Evolutionary conservation across 106 monocot species (phyloP).

Genomic region (Platanthera zijinensis): DNA sequence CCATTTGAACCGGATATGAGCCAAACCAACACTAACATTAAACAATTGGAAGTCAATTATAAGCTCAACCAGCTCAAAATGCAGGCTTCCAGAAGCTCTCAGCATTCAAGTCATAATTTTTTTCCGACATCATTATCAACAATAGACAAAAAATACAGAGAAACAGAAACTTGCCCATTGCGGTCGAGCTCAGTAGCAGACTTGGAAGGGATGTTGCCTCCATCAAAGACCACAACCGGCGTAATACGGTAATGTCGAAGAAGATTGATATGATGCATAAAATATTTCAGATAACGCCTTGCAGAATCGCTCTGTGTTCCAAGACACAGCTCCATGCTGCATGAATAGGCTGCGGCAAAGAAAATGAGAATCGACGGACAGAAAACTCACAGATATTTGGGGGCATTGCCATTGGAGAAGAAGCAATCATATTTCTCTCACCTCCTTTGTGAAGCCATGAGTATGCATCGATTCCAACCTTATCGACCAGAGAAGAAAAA

Average conservation of each 20-base stretch:
- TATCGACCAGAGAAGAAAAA: constrained; percentile 5
- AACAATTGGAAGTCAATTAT: too few relatives aligned
- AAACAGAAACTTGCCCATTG: constrained; percentile 24
- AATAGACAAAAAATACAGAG: neutral
- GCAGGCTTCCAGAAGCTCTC: too few relatives aligned
- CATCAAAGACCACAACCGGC: constrained; percentile 82
- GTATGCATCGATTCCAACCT: constrained; percentile 92
- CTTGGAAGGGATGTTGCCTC: constrained; percentile 61
- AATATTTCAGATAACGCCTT: constrained; percentile 59
- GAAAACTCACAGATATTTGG: neutral
- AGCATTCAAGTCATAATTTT: neutral
- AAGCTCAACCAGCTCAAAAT: too few relatives aligned
- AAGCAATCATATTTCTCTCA: constrained; percentile 9
- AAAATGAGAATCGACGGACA: neutral
- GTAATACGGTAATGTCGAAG: constrained; percentile 58
- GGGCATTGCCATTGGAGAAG: neutral
- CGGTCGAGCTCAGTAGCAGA: constrained; percentile 53
- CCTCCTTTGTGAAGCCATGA: constrained; percentile 98
- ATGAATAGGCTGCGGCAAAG: constrained; percentile 63
- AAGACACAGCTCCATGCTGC: constrained; percentile 83
- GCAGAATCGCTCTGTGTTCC: constrained; percentile 25
- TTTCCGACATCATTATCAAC: too few relatives aligned
- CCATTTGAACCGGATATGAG: too few relatives aligned
- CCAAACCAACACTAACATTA: too few relatives aligned
- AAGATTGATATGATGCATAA: constrained; percentile 77